Evolutionary conservation across 768 basidiomycete genomes (phyloP).

Genomic region (Agaricus sinodeliciosus): DNA sequence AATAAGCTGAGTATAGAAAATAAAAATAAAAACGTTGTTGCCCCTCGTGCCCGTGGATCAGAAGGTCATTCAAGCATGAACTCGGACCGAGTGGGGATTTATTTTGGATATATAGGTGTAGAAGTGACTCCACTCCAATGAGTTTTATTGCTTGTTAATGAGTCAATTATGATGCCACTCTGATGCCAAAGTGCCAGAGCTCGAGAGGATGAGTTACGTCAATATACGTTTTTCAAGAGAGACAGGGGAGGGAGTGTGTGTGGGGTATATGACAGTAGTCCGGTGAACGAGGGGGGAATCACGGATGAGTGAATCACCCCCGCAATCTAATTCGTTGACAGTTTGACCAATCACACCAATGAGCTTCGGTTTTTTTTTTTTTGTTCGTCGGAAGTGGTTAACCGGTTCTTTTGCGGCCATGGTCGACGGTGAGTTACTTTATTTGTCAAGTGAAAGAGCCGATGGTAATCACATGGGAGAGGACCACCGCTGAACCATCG

Average conservation of each 20-base stretch:
- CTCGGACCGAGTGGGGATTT: too few relatives aligned
- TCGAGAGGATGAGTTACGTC: not conserved
- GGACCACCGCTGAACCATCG: too few relatives aligned
- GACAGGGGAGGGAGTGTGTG: not conserved
- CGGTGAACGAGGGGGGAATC: not conserved
- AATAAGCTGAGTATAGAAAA: too few relatives aligned
- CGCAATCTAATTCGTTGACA: not conserved
- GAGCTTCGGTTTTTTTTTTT: too few relatives aligned
- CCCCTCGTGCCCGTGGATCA: too few relatives aligned
- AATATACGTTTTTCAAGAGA: too few relatives aligned
- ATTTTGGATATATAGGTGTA: not conserved
- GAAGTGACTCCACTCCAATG: not conserved
- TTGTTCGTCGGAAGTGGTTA: too few relatives aligned
- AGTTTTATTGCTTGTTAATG: not conserved
- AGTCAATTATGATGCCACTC: not conserved
- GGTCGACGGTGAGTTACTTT: not conserved
- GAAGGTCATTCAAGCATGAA: too few relatives aligned
- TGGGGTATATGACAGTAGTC: not conserved
- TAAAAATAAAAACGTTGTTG: too few relatives aligned
- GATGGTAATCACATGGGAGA: too few relatives aligned
- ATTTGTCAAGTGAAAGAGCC: too few relatives aligned
- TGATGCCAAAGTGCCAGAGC: not conserved
- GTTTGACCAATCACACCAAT: not conserved
- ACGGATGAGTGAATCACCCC: not conserved
- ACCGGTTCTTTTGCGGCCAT: too few relatives aligned